A percentile compares a stretch with the other conserved stretches of the same genome.
Conservation (phyloP, 345 rosid species). For the Gossypium bickii region DNA sequence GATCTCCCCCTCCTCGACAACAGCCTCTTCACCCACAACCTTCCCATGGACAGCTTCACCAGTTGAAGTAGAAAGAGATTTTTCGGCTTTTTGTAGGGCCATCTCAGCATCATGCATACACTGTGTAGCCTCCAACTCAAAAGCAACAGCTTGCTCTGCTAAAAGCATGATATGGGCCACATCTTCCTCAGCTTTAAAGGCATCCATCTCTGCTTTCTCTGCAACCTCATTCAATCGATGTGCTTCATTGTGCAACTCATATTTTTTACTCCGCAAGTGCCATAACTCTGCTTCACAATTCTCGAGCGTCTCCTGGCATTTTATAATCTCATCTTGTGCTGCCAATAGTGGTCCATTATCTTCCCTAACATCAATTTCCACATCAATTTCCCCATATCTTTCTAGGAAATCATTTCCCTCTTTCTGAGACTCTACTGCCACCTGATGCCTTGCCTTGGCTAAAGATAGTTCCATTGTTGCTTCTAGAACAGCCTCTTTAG, state of each 20-base stretch:
- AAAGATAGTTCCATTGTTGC: not conserved
- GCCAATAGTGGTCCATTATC: not conserved
- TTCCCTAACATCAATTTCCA: not conserved
- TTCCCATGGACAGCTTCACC: not conserved
- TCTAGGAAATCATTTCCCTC: not conserved
- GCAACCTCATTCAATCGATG: not conserved
- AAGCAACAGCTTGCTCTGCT: conserved; percentile 7
- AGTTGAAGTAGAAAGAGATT: not conserved
- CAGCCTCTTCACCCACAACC: not conserved
- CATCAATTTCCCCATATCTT: not conserved
- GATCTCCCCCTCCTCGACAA: not conserved
- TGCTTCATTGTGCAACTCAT: conserved; percentile 1
- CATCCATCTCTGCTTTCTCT: not conserved
- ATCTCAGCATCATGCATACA: not conserved
- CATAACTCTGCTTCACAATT: not conserved
- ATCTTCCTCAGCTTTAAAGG: not conserved
- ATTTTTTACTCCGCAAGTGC: not conserved
- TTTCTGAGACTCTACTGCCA: not conserved
- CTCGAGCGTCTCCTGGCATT: conserved; percentile 3
- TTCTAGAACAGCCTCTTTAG: not conserved
- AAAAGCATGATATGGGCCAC: conserved; percentile 2
- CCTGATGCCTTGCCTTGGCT: conserved; percentile 6
- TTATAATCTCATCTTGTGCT: not conserved
- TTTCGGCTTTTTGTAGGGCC: not conserved
- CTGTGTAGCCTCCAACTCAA: conserved; percentile 1